Conservation (phyloP, 2,329 filamentous ascomycete species). For the Fusarium globosum region DNA sequence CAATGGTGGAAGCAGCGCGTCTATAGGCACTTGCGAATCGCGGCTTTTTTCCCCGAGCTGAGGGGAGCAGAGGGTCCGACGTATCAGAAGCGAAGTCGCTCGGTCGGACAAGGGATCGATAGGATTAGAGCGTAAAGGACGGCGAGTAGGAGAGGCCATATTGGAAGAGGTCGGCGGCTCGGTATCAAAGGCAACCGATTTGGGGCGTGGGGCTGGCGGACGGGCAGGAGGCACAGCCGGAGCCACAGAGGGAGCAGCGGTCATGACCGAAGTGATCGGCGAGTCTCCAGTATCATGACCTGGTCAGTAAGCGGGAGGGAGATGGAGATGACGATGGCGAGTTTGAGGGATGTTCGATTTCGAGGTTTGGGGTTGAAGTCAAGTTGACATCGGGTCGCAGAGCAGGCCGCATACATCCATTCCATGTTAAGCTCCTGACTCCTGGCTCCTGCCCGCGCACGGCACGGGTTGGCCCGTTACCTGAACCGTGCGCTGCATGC, state of each 20-base stretch:
- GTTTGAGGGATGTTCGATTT: slow-evolving; percentile 1
- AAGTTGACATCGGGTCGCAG: slow-evolving; percentile 39
- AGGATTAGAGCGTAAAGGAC: slow-evolving; percentile 49
- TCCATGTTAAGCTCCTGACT: slow-evolving; percentile 30
- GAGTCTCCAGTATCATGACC: slow-evolving; percentile 44
- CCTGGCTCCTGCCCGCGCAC: slow-evolving; percentile 16
- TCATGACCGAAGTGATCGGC: slow-evolving; percentile 45
- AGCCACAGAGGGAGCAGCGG: slow-evolving; percentile 34
- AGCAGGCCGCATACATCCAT: slow-evolving; percentile 28
- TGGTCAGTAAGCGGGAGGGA: slow-evolving; percentile 1
- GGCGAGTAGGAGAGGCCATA: slow-evolving; percentile 42
- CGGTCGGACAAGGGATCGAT: slow-evolving; percentile 75
- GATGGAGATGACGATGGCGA: neutral
- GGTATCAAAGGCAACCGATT: slow-evolving; percentile 37
- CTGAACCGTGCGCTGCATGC: slow-evolving; percentile 37
- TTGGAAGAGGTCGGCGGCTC: slow-evolving; percentile 41
- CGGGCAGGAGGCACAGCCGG: slow-evolving; percentile 38
- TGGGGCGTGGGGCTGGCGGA: slow-evolving; percentile 39
- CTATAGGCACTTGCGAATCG: slow-evolving; percentile 66
- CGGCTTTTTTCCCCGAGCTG: slow-evolving; percentile 68
- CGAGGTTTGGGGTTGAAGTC: slow-evolving; percentile 27
- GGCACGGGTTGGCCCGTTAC: slow-evolving; percentile 40
- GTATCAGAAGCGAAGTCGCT: slow-evolving; percentile 83
- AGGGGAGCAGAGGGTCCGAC: slow-evolving; percentile 84
- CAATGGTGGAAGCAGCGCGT: slow-evolving; percentile 87